Base-by-base conservation (phyloP, 1,284 basidiomycete species). In the Cutaneotrichosporon dermatis region DNA sequence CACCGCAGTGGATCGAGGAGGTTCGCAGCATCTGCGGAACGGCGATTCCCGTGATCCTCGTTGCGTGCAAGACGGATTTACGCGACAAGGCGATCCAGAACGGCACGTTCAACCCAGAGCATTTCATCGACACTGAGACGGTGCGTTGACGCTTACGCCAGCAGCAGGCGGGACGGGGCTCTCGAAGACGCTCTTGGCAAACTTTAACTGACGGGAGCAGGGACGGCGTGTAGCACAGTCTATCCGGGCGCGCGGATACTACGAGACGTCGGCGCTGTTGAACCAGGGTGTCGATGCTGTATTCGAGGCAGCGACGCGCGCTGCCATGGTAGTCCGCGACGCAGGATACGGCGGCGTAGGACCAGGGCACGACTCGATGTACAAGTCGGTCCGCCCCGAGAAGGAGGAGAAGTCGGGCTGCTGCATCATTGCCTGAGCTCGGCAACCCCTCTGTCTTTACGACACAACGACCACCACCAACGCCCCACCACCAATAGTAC, bases 261-360 rank as follows among this genome's bases (percentile, higher is more conserved):
- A 91, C 78, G 93, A 96, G 76, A 96, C 92, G 71, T 92, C 89
- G 3, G 89, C 93, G 25, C 82, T 96, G 55, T 87, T 87, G 75
- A 93, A 93, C 68, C 87, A 92, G 76, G 93, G 93, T 50, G 93
- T 96, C 11, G 93, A 96, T 77, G 89, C 92, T 67, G 90, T 96
- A 42, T 97, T 96, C 67, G 93, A 97, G 80, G 88, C 90, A 0
- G 93, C 93, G 36, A 96, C 92, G 15, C 83, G 93, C 41, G 91
- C 90, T 41, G 92, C 91, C 71, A 94, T 96, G 88, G 79, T 95
- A 58, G 92, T 95, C 82, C 84, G 92, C 43, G 90, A 92, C 63
- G 88, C 87, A 51, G 77, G 75, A 1, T 74, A 77, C 57, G 77
- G 77, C 35, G 74, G 75, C 6, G 68, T 76, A 12, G 74, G 74